These are phyloP conservation scores for Fusarium stilboides DNA, from an alignment of 2,329 filamentous ascomycete genomes.

Conservation along the genomic window DNA sequence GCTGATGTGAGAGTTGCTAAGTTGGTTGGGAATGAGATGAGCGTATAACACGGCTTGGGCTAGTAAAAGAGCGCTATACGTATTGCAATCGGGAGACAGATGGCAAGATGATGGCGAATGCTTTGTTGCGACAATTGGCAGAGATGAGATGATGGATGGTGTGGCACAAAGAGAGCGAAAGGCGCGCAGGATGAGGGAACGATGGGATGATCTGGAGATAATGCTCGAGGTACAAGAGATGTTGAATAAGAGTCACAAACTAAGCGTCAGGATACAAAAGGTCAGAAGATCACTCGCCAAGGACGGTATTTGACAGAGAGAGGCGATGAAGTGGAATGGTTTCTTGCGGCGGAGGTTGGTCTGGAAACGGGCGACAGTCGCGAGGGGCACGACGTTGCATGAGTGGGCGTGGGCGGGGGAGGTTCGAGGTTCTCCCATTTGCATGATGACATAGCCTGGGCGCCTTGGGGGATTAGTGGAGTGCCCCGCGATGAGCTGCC, in stretches of 20 bases:
- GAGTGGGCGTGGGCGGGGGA: constrained; percentile 34
- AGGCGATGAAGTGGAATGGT: constrained; percentile 43
- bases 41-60: neutral
- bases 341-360: constrained; percentile 38
- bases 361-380: constrained; percentile 30
- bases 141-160: constrained; percentile 22
- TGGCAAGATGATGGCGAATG: constrained; percentile 12
- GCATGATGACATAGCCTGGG: constrained; percentile 43
- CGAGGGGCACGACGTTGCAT: constrained; percentile 44
- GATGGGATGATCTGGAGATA: constrained; percentile 19
- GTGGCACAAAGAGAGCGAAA: constrained; percentile 21
- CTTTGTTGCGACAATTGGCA: constrained; percentile 23
- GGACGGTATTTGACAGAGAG: constrained; percentile 22
- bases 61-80: neutral
- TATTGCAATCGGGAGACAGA: neutral
- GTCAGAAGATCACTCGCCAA: constrained; percentile 34
- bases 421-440: constrained; percentile 9
- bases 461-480: constrained; percentile 26
- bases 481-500: constrained; percentile 41
- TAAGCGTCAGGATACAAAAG: constrained; percentile 24
- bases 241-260: constrained; percentile 23
- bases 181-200: constrained; percentile 14
- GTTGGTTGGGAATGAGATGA: neutral
- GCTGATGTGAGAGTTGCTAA: constrained; percentile 14
- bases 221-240: constrained; percentile 1